Percentiles rank a stretch among this genome's conserved stretches.
Conservation (phyloP, 2,329 filamentous ascomycete genomes). For the Xylaria sp. region DNA sequence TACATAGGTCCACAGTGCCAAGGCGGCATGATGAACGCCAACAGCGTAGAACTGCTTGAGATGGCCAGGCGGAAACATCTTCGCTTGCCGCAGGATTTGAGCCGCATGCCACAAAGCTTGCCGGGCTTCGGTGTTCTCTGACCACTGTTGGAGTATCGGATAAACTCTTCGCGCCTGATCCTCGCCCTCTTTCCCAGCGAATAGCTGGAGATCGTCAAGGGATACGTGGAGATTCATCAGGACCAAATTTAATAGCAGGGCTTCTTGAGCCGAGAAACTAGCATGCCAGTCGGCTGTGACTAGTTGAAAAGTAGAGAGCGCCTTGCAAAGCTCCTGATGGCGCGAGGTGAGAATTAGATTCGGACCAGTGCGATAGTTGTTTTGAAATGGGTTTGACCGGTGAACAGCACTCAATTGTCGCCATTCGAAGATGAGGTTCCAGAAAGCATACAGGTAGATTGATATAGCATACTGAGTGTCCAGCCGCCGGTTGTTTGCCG, state of each 20-base stretch:
- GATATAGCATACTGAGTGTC: constrained; percentile 68
- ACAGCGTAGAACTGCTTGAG: constrained; percentile 76
- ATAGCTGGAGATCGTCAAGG: constrained; percentile 73
- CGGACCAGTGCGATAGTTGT: constrained; percentile 53
- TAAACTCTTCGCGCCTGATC: constrained; percentile 72
- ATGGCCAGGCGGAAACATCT: constrained; percentile 62
- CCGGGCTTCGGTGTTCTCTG: constrained; percentile 64
- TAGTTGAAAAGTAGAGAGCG: constrained; percentile 62
- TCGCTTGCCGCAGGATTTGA: constrained; percentile 71
- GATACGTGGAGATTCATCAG: constrained; percentile 73
- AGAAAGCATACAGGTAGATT: constrained; percentile 73
- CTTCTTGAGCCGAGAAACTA: constrained; percentile 58
- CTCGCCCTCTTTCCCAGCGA: constrained; percentile 74
- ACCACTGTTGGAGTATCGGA: constrained; percentile 69
- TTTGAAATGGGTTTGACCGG: constrained; percentile 60
- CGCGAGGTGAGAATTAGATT: constrained; percentile 64
- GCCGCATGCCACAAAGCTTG: constrained; percentile 75
- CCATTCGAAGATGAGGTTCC: constrained; percentile 74
- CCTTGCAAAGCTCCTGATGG: constrained; percentile 71
- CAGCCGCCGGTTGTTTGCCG: constrained; percentile 60
- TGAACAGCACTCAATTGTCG: constrained; percentile 67
- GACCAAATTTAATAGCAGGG: constrained; percentile 64
- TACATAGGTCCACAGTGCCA: constrained; percentile 77
- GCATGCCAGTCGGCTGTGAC: constrained; percentile 58
- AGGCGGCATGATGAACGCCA: constrained; percentile 73